These are phyloP conservation scores for Trypanosoma brucei DNA, from an alignment of 208 protist species.

Conservation along the genomic window DNA sequence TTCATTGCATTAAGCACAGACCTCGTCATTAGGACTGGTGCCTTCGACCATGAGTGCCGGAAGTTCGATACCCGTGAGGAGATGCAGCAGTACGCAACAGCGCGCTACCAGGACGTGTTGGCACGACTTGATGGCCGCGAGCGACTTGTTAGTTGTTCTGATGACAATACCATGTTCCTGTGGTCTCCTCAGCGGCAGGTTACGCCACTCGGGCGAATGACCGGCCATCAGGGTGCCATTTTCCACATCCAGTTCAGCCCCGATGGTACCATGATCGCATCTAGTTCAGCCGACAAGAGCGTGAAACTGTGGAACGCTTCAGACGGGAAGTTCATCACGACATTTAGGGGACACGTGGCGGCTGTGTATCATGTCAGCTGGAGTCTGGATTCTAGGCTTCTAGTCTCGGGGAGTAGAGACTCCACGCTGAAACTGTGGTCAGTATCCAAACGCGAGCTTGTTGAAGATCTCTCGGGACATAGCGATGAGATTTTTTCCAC, in stretches of 20 bases:
- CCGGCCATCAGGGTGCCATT: conserved; percentile 91
- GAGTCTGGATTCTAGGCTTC: conserved; percentile 92
- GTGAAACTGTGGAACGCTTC: conserved; percentile 96
- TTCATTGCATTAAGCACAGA: conserved; percentile 96
- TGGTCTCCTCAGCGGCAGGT: conserved; percentile 90
- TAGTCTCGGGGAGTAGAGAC: conserved; percentile 95
- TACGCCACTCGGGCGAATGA: conserved; percentile 90
- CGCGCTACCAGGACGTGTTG: conserved; percentile 83
- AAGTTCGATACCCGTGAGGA: conserved; percentile 47
- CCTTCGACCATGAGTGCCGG: conserved; percentile 92
- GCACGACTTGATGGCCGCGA: conserved; percentile 67
- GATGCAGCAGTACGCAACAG: conserved; percentile 55
- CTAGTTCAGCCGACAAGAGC: conserved; percentile 97
- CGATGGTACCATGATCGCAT: conserved; percentile 95
- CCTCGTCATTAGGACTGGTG: conserved; percentile 93
- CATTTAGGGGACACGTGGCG: conserved; percentile 94
- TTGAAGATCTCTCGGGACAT: conserved; percentile 96
- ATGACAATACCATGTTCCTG: conserved; percentile 98
- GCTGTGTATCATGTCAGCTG: conserved; percentile 97
- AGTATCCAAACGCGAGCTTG: conserved; percentile 86
- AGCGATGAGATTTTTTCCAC: conserved; percentile 96
- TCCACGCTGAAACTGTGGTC: conserved; percentile 97
- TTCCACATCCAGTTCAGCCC: conserved; percentile 97
- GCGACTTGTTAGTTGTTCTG: conserved; percentile 91
- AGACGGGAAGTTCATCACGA: conserved; percentile 91